These are phyloP conservation scores for Pythium sukuiense DNA, from an alignment of 352 stramenopile genomes.

Conservation along the genomic window DNA sequence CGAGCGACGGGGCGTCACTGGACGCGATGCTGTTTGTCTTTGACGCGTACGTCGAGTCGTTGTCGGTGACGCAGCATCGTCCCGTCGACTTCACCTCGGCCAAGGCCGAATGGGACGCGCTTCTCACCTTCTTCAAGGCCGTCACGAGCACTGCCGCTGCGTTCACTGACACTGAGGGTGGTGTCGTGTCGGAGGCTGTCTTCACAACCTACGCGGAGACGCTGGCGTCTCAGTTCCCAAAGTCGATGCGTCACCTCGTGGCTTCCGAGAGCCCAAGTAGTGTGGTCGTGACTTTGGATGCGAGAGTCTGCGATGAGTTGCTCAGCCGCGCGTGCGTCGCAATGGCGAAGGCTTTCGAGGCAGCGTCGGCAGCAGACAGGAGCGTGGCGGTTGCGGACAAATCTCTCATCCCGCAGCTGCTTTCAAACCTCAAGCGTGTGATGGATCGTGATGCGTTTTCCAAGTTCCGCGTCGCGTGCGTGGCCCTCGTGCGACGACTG, in stretches of 20 bases:
- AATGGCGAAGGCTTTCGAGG: conserved; percentile 2
- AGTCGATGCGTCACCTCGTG: conserved; percentile 25
- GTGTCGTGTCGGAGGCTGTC: background rate
- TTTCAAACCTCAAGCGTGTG: conserved; percentile 10
- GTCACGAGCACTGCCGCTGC: background rate
- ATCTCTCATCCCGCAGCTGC: conserved; percentile 3
- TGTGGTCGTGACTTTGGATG: conserved; percentile 17
- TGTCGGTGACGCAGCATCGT: background rate
- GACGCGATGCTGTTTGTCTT: conserved; percentile 17
- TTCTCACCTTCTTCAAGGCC: background rate
- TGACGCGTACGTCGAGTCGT: conserved; percentile 12
- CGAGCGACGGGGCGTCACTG: conserved; percentile 10
- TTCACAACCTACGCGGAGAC: conserved; percentile 27
- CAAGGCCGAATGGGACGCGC: background rate
- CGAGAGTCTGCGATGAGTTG: conserved; percentile 12
- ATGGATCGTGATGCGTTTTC: conserved; percentile 18
- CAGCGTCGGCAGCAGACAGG: background rate
- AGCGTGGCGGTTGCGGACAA: background rate
- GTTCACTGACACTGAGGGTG: background rate
- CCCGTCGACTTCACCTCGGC: background rate
- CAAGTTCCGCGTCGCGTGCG: conserved; percentile 45
- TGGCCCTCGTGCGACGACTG: conserved; percentile 43
- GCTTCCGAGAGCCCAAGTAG: conserved; percentile 9
- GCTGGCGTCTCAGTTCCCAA: conserved; percentile 21
- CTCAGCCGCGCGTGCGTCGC: conserved; percentile 15